Evolutionary conservation across 2,329 filamentous ascomycete genomes (phyloP).

Genomic region (Colletotrichum tropicicola): DNA sequence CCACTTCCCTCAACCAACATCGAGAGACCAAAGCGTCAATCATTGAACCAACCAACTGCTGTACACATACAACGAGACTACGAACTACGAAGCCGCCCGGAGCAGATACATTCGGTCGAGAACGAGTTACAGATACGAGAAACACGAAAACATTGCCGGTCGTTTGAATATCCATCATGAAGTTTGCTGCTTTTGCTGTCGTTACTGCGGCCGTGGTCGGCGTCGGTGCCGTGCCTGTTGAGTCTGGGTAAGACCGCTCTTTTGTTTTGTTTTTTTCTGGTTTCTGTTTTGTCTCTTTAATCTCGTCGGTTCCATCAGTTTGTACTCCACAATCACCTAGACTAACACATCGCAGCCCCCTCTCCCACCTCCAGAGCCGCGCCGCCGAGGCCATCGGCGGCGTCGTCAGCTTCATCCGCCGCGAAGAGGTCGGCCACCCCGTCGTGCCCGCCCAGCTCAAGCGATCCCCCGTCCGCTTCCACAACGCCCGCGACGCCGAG

Average conservation of each 20-base stretch:
- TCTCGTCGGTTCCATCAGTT: background rate
- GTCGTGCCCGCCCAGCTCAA: constrained; percentile 2
- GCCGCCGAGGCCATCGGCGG: constrained; percentile 18
- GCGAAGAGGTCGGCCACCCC: constrained; percentile 10
- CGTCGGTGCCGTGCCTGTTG: constrained; percentile 10
- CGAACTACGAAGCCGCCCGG: background rate
- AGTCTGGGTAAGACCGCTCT: constrained; percentile 17
- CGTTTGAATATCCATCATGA: constrained; percentile 8
- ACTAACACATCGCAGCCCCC: background rate
- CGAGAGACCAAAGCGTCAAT: constrained; percentile 2
- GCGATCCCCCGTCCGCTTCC: constrained; percentile 10
- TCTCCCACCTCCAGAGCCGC: constrained; percentile 17
- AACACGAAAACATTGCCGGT: background rate
- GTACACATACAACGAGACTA: too few species aligned
- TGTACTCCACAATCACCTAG: too few species aligned
- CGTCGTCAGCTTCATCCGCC: constrained; percentile 17
- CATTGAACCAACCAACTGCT: background rate
- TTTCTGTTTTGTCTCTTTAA: too few species aligned
- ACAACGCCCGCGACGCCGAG: constrained; percentile 7
- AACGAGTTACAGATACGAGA: background rate
- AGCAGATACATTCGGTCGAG: background rate
- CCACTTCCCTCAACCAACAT: background rate
- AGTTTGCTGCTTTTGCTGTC: constrained; percentile 14
- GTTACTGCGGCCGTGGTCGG: constrained; percentile 12
- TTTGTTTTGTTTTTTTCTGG: too few species aligned